Percentiles rank a stretch among this genome's conserved stretches.
These are phyloP conservation scores for Puccinia horiana DNA, from an alignment of 1,284 basidiomycete genomes.

Conservation along the genomic window DNA sequence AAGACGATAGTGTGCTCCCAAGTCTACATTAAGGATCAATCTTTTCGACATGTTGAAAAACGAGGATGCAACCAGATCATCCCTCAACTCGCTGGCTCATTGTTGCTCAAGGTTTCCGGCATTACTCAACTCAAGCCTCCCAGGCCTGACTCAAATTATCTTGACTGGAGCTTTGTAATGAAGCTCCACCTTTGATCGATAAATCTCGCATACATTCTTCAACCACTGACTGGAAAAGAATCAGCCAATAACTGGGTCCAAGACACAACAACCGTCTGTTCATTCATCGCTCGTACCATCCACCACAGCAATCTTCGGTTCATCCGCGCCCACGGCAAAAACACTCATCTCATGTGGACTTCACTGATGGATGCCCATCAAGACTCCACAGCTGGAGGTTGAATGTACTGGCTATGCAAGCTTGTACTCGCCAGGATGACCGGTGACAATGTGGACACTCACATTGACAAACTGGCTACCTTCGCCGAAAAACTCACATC, in stretches of 20 bases:
- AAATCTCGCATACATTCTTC: neutral
- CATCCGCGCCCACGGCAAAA: neutral
- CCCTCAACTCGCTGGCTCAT: no score
- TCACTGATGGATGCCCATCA: neutral
- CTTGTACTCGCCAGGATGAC: neutral
- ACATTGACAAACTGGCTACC: neutral
- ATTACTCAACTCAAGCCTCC: neutral
- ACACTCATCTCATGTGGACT: neutral
- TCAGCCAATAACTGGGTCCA: neutral
- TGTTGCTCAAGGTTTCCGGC: slow-evolving; percentile 9
- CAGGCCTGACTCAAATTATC: neutral
- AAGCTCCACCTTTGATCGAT: neutral
- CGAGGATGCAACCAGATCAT: no score
- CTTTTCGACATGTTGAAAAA: no score
- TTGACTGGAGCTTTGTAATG: slow-evolving; percentile 8
- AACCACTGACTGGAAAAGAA: neutral
- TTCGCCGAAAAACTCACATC: neutral
- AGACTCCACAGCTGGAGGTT: neutral
- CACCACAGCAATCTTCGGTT: neutral
- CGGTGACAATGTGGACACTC: neutral
- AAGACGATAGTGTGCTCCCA: no score
- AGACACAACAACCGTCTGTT: neutral
- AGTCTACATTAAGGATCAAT: no score
- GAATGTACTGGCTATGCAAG: slow-evolving; percentile 13
- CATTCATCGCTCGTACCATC: slow-evolving; percentile 1